These are phyloP conservation scores for Salvia miltiorrhiza DNA, from an alignment of 257 asterid genomes.

Conservation along the genomic window DNA sequence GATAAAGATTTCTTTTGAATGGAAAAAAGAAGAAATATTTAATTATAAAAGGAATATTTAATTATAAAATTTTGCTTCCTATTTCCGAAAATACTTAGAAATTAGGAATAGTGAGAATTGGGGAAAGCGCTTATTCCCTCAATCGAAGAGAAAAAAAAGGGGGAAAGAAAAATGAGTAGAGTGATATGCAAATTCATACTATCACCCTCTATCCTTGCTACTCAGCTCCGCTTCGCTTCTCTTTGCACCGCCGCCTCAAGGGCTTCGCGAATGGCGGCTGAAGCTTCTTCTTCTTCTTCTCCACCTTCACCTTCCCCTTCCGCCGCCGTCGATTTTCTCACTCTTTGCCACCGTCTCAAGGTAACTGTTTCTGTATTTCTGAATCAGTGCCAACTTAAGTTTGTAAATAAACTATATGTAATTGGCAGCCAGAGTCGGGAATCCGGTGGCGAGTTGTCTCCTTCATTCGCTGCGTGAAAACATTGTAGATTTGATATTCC, in stretches of 20 bases:
- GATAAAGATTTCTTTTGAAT: no score
- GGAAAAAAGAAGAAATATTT: no score
- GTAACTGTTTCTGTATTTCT: slow-evolving; percentile 31
- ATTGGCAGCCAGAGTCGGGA: neutral
- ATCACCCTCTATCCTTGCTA: slow-evolving; percentile 33
- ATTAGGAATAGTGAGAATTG: neutral
- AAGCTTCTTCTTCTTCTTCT: slow-evolving; percentile 27
- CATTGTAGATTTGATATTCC: slow-evolving; percentile 5
- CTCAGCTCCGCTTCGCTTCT: slow-evolving; percentile 38
- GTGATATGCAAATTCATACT: slow-evolving; percentile 36
- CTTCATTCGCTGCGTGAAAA: neutral
- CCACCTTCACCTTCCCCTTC: slow-evolving; percentile 59
- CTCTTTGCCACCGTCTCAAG: slow-evolving; percentile 93
- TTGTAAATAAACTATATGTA: neutral
- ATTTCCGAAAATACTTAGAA: no score
- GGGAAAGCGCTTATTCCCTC: neutral
- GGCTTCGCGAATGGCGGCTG: slow-evolving; percentile 53
- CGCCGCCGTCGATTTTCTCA: slow-evolving; percentile 84
- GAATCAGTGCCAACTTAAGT: neutral
- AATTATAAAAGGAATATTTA: no score
- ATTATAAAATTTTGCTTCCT: no score
- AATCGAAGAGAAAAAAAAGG: neutral
- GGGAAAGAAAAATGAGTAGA: slow-evolving; percentile 32
- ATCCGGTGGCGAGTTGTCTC: neutral
- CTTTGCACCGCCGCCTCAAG: slow-evolving; percentile 31